Base-by-base conservation (phyloP, 2,329 filamentous ascomycete species). In the Cercospora sp. region DNA sequence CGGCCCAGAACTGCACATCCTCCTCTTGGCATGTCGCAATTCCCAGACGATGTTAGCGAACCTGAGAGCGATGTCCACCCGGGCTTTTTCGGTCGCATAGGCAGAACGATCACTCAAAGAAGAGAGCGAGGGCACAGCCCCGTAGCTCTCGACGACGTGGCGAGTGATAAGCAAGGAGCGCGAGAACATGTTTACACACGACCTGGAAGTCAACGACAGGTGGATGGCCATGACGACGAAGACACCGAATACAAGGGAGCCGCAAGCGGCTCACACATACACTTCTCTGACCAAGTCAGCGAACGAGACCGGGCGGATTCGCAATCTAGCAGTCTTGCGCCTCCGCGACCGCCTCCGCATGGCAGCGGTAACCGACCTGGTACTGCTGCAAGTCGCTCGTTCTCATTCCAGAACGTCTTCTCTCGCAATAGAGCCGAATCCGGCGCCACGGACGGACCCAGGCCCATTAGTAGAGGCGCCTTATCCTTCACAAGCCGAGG, bases 381-480 rank as follows among this genome's bases (percentile, higher is more conserved):
- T 23, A 63, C 62, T 18, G 53, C 59, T 59, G 87, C 90, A 10
- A 87, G 93, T 68, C 92, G 94, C 68, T 92, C 97, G 77, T 99
- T 98, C 81, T 96, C 92, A 18, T 98, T 98, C 83, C 90, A 94
- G 72, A 93, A 91, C 72, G 88, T 97, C 63, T 95, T 97, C 79
- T 82, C 83, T 68, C 86, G 89, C 60, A 81, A 84, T 72, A 83
- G 83, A 68, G 70, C 71, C 42, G 39, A 74, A n/a, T 69, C 71
- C 5, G 68, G 63, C 28, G 69, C 69, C 7, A 70, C 69, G n/a
- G 70, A 71, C n/a, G 71, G 65, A 16, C 55, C 70, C 5, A 73
- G 79, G 10, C 78, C 79, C 1, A 69, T 74, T n/a, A 77, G 75
- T 31, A 72, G 79, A 51, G 75, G 77, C 62, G 76, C 75, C 3